A percentile compares a stretch with the other conserved stretches of the same genome.
phyloP scores from a whole-genome alignment of 2,329 filamentous ascomycete genomes.

The Claviceps spartinae region DNA sequence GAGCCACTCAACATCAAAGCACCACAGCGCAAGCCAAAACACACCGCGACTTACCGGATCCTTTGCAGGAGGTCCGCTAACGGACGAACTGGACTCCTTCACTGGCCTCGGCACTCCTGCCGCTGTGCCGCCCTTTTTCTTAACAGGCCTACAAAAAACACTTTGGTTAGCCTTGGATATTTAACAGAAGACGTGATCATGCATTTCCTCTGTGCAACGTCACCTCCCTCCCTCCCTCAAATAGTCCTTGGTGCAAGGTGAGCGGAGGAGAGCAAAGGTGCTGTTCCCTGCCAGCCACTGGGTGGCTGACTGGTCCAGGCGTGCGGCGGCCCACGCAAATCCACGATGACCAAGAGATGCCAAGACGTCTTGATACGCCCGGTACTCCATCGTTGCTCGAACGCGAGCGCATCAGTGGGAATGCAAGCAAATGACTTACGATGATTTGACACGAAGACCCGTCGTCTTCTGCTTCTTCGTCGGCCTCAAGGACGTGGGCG shows the following conservation, averaged over 20 bases:
- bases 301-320: background rate
- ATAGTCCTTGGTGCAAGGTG: background rate
- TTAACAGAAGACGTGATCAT: background rate
- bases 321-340: background rate
- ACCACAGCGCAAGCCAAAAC: background rate
- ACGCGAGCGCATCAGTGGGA: background rate
- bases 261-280: background rate
- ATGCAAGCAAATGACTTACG: conserved; percentile 36
- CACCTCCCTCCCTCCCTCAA: background rate
- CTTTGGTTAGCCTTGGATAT: background rate
- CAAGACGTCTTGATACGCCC: too few species aligned
- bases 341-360: too few species aligned
- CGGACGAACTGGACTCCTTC: conserved; percentile 50
- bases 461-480: conserved; percentile 47
- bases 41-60: conserved; percentile 35
- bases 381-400: too few species aligned
- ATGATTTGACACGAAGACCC: conserved; percentile 53
- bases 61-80: conserved; percentile 36
- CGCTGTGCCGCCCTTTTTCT: conserved; percentile 57
- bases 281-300: background rate
- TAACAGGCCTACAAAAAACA: conserved; percentile 43
- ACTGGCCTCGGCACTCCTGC: conserved; percentile 53
- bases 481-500: conserved; percentile 41
- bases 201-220: background rate
- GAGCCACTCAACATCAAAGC: background rate